Evolutionary conservation across 2,329 filamentous ascomycete genomes (phyloP).

Genomic region (Fusarium sacchari): DNA sequence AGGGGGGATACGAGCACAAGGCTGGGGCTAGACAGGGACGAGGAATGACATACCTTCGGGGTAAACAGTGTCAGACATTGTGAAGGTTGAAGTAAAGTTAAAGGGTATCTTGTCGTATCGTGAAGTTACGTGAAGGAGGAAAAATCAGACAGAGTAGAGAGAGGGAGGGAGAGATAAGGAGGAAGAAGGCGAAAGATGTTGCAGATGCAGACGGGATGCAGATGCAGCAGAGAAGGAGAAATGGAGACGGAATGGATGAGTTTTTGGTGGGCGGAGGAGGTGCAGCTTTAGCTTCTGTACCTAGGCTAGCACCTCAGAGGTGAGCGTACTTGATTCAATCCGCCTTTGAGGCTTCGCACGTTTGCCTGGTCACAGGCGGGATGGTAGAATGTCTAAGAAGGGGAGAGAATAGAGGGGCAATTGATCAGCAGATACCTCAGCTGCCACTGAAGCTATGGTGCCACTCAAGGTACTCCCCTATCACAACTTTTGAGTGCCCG

Average conservation of each 20-base stretch:
- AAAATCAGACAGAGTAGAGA: constrained; percentile 11
- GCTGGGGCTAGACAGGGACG: constrained; percentile 4
- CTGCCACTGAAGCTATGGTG: background rate
- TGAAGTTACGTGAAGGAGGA: constrained; percentile 24
- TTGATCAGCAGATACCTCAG: constrained; percentile 35
- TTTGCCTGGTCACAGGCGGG: constrained; percentile 30
- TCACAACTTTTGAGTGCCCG: constrained; percentile 5
- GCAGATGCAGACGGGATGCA: constrained; percentile 36
- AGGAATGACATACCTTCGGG: constrained; percentile 52
- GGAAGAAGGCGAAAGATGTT: constrained; percentile 25
- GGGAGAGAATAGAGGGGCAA: constrained; percentile 49
- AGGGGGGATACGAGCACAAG: constrained; percentile 11
- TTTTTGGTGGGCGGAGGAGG: constrained; percentile 43
- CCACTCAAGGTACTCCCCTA: constrained; percentile 8
- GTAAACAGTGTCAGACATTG: constrained; percentile 41
- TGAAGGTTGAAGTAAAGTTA: constrained; percentile 19
- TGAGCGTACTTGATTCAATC: background rate
- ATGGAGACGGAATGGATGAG: constrained; percentile 37
- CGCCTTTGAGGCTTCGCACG: constrained; percentile 34
- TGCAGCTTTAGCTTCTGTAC: constrained; percentile 39
- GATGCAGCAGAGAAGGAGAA: constrained; percentile 18
- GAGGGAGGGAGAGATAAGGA: constrained; percentile 9
- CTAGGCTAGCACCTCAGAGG: background rate
- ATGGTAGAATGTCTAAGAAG: constrained; percentile 55
- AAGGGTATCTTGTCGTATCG: constrained; percentile 43